Conservation (phyloP, 148 eudicot genomes). For the Pharnaceum exiguum region DNA sequence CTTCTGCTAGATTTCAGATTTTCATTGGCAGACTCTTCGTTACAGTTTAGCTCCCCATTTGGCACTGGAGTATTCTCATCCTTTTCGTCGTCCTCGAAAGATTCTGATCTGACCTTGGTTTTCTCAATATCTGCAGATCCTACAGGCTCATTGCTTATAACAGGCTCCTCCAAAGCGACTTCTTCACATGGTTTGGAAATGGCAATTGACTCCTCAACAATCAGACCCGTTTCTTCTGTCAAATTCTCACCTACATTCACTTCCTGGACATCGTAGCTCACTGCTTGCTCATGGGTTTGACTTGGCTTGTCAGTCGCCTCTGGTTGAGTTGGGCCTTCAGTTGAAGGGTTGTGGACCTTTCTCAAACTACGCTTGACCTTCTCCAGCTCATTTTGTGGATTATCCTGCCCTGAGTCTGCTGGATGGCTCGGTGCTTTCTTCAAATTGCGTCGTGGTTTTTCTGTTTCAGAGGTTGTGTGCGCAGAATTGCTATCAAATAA, state of each 20-base stretch:
- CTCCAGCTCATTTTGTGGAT: conserved; percentile 50
- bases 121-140: conserved; percentile 28
- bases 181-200: conserved; percentile 19
- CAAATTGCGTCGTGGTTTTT: conserved; percentile 41
- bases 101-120: conserved; percentile 17
- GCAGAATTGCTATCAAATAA: conserved; percentile 23
- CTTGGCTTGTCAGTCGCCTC: conserved; percentile 27
- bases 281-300: conserved; percentile 18
- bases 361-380: conserved; percentile 55
- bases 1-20: conserved; percentile 37
- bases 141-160: conserved; percentile 17
- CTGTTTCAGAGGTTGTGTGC: conserved; percentile 38
- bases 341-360: conserved; percentile 42
- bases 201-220: conserved; percentile 10
- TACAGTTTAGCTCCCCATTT: conserved; percentile 30
- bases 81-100: conserved; percentile 22
- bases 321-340: conserved; percentile 23
- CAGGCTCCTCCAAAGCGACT: conserved; percentile 16
- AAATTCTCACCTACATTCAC: conserved; percentile 18
- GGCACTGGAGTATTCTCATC: conserved; percentile 25
- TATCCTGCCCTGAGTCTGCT: conserved; percentile 35
- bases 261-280: conserved; percentile 17
- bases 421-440: conserved; percentile 38
- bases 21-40: conserved; percentile 29
- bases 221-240: conserved; percentile 22